Conservation (phyloP, 164 flowering plant species). For the Magnolia officinalis region DNA sequence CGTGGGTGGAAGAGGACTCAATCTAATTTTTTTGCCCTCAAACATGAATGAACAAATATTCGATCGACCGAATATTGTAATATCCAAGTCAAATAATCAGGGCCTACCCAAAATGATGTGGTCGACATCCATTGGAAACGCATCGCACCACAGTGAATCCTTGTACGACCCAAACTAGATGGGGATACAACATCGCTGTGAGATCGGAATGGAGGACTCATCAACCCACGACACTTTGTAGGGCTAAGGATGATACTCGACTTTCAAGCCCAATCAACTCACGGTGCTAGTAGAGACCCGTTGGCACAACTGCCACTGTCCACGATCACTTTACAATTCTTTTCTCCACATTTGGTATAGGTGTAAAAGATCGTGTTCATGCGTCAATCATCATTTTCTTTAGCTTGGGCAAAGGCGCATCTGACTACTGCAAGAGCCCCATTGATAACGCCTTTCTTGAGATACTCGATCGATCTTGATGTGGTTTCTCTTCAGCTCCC, state of each 20-base stretch:
- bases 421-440: no score
- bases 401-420: no score
- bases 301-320: background rate
- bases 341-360: background rate
- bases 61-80: background rate
- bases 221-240: background rate
- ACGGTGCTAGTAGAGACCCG: background rate
- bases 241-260: background rate
- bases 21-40: background rate
- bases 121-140: background rate
- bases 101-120: constrained; percentile 5
- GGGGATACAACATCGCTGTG: background rate
- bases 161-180: background rate
- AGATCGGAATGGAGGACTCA: background rate
- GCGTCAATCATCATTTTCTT: background rate
- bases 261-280: background rate
- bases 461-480: no score
- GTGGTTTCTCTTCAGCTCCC: no score
- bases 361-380: background rate
- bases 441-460: no score
- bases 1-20: constrained; percentile 1
- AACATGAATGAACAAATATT: background rate
- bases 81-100: background rate
- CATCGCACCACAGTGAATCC: background rate
- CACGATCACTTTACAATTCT: background rate